Evolutionary conservation across 2,329 filamentous ascomycete species (phyloP).

Genomic region (Pseudogymnoascus sp.): DNA sequence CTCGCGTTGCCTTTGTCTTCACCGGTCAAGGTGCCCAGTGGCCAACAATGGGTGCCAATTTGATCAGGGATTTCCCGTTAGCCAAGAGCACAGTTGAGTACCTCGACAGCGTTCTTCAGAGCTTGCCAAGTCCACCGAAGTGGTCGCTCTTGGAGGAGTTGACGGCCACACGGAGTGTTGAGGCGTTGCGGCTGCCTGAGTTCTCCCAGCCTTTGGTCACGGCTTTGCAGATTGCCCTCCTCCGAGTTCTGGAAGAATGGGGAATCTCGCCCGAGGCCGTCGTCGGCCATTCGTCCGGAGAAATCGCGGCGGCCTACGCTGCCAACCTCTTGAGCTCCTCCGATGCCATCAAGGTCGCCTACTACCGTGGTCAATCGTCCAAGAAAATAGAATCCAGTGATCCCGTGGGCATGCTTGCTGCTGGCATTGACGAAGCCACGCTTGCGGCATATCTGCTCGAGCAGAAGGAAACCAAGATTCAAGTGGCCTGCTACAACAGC

Average conservation of each 20-base stretch:
- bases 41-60: conserved; percentile 18
- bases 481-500: conserved; percentile 30
- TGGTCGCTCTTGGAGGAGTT: not conserved
- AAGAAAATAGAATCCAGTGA: conserved; percentile 23
- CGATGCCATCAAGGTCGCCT: conserved; percentile 39
- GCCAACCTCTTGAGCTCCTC: conserved; percentile 29
- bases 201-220: conserved; percentile 38
- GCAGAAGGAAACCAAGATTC: conserved; percentile 15
- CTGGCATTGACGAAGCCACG: conserved; percentile 30
- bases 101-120: not conserved
- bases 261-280: conserved; percentile 34
- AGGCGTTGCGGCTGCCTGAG: conserved; percentile 39
- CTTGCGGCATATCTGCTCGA: conserved; percentile 2
- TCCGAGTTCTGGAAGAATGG: conserved; percentile 37
- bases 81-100: not conserved
- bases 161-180: conserved; percentile 18
- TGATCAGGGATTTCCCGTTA: conserved; percentile 13
- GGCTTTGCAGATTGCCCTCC: conserved; percentile 41
- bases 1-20: conserved; percentile 15
- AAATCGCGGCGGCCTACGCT: conserved; percentile 42
- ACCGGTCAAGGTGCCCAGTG: conserved; percentile 25
- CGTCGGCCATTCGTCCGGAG: conserved; percentile 41
- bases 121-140: not conserved
- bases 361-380: conserved; percentile 28
- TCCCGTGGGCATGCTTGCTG: conserved; percentile 50